Base-by-base conservation (phyloP, 2,329 filamentous ascomycete species). In the Exophiala sideris region DNA sequence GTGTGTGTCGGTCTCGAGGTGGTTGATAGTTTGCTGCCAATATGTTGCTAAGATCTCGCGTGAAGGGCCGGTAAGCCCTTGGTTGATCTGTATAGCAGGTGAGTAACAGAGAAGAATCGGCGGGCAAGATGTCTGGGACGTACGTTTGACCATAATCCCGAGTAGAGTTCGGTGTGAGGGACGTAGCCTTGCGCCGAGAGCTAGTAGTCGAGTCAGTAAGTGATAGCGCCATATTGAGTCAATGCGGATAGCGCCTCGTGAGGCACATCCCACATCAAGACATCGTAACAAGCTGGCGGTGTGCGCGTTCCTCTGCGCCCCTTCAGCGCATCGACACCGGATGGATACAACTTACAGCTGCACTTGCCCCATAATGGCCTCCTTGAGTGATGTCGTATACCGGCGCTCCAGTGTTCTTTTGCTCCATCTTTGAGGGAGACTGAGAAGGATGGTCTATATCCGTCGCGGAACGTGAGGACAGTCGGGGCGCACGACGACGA, bases 41-140 rank as follows among this genome's bases (percentile, higher is more conserved):
- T 99, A 99, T 5, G 92, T 96, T 40, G 95, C 96, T 65, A 99
- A 79, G 67, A 97, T 96, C 71, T 99, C 94, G 70, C 95, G 92
- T 72, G 96, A 96, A 59, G 88, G 87, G 58, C 91, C 91, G 54
- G 86, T 88, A 45, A 99, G 81, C 46, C 94, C 94, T 81, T 99
- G 94, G 68, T 95, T 95, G 62, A 97, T 90, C 89, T 95, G 39
- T 16, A n/a, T 38, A 48, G 32, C 45, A 32, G 14, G 57, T 45
- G 38, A 50, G 34, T 40, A 40, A 29, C 24, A 29, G 5, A 33
- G 42, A 45, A 41, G 57, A 49, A 49, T 38, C 48, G 21, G 52
- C 34, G 38, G 12, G 48, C 40, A 35, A 2, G 18, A 14, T 7
- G 45, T 52, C 48, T 20, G 32, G 20, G 35, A 74, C 83, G 68